A percentile compares a stretch with the other conserved stretches of the same genome.
These are phyloP conservation scores for Omphalotus olearius DNA, from an alignment of 1,284 basidiomycete genomes.

Conservation along the genomic window DNA sequence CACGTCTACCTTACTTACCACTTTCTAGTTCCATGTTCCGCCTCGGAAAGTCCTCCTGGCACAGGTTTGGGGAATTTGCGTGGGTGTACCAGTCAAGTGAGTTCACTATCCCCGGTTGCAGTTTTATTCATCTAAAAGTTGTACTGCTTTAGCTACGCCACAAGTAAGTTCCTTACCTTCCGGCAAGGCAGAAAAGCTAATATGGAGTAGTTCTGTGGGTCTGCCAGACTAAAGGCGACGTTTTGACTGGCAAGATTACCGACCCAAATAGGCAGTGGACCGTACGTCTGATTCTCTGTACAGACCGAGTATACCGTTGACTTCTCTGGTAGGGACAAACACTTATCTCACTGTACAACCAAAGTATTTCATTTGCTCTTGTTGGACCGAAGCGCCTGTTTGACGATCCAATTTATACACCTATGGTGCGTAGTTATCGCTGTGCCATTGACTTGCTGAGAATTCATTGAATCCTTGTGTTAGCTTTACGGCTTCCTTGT, in stretches of 20 bases:
- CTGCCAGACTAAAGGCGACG: slow-evolving; percentile 20
- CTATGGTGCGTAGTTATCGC: slow-evolving; percentile 9
- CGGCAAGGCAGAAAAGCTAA: background rate
- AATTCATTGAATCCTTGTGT: background rate
- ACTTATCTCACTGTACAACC: slow-evolving; percentile 23
- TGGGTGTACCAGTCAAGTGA: slow-evolving; percentile 23
- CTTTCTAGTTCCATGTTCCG: slow-evolving; percentile 21
- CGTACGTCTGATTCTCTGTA: slow-evolving; percentile 7
- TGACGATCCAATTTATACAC: slow-evolving; percentile 19
- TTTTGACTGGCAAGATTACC: slow-evolving; percentile 16
- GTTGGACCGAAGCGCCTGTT: slow-evolving; percentile 22
- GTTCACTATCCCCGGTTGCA: background rate
- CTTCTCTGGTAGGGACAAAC: slow-evolving; percentile 18
- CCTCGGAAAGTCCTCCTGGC: slow-evolving; percentile 20
- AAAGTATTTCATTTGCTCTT: slow-evolving; percentile 22
- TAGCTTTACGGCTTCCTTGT: slow-evolving; percentile 23
- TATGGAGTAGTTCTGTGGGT: slow-evolving; percentile 13
- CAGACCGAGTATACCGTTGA: background rate
- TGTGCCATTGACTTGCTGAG: background rate
- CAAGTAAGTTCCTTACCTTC: slow-evolving; percentile 14
- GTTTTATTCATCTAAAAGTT: background rate
- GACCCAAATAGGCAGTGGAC: slow-evolving; percentile 25
- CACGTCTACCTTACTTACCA: background rate
- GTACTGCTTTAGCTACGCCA: slow-evolving; percentile 16
- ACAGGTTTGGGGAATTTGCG: slow-evolving; percentile 22